Percentiles rank a stretch among this genome's conserved stretches.
phyloP scores from a whole-genome alignment of 2,329 filamentous ascomycete genomes.

The Alternaria sp. region DNA sequence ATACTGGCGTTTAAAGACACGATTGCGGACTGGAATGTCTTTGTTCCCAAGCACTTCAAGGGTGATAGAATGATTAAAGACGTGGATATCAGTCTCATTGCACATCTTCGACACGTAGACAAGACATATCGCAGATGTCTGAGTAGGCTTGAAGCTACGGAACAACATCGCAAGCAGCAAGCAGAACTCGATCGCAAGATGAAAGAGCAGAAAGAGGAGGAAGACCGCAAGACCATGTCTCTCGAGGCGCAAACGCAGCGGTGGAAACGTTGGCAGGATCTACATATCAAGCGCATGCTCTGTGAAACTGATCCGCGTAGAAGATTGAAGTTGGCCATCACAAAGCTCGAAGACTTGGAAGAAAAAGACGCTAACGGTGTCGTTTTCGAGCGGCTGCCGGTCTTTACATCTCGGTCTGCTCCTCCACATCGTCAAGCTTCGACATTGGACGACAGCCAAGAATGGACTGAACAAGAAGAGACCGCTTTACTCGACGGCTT shows the following conservation, averaged over 20 bases:
- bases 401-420: conserved; percentile 49
- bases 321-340: conserved; percentile 20
- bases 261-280: conserved; percentile 39
- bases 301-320: conserved; percentile 33
- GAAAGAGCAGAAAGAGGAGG: conserved; percentile 15
- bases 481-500: conserved; percentile 46
- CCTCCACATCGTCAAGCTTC: conserved; percentile 23
- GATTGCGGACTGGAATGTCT: conserved; percentile 34
- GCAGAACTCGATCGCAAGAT: conserved; percentile 12
- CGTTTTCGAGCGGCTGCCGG: conserved; percentile 49
- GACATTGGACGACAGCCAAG: conserved; percentile 15
- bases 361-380: conserved; percentile 53
- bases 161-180: conserved; percentile 11
- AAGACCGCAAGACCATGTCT: conserved; percentile 7
- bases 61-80: conserved; percentile 35
- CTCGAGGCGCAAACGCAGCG: conserved; percentile 10
- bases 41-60: conserved; percentile 20
- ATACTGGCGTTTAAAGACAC: conserved; percentile 39
- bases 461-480: conserved; percentile 47
- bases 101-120: conserved; percentile 32
- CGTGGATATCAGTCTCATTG: conserved; percentile 35
- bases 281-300: conserved; percentile 38
- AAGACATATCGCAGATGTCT: conserved; percentile 13
- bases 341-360: conserved; percentile 23
- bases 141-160: conserved; percentile 14